Base-by-base conservation (phyloP, 768 basidiomycete genomes). In the Russula compacta region DNA sequence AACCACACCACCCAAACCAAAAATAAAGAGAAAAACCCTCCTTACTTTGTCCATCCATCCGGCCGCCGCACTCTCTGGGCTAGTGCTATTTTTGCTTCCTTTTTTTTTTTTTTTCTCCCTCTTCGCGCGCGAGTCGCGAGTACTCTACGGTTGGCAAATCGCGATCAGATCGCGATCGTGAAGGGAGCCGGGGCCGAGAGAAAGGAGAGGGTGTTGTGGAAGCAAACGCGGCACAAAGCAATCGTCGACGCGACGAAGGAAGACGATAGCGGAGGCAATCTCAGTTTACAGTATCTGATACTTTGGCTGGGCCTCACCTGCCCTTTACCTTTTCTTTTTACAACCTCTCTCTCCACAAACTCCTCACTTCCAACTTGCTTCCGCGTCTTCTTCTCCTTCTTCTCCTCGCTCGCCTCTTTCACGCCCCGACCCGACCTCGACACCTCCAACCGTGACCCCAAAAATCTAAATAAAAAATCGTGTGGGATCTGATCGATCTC, bases 401-500 rank as follows among this genome's bases (percentile, higher is more conserved):
- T 44, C 33, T 14, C n/a, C 33, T 19, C n/a, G 12, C 36, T 39
- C 33, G 19, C 36, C 9, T 19, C 21, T 33, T 38, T 29, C 24
- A 29, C 24, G 24, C 24, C 24, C 24, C 14, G 4, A 21, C 29
- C 50, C n/a, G 10, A 38, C 21, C 15, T 19, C 3, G n/a, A n/a
- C 56, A 10, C 12, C 29, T 7, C 14, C 53, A 24, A 19, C 21
- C 24, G 8, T 17, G 59, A 60, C 54, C 58, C 32, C 53, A 42
- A 56, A 44, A 54, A 58, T 42, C 57, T 58, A 40, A 56, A 19
- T 11, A 29, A 29, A 29, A 29, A 29, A 29, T 2, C 24, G 53
- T 52, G 21, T 15, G 40, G 29, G 55, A 62, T 62, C 61, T 56
- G 61, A 58, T 62, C 61, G 61, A 62, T 62, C 61, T 62, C 61